Base-by-base conservation (phyloP, 768 basidiomycete genomes). In the Boletus subparvulus region DNA sequence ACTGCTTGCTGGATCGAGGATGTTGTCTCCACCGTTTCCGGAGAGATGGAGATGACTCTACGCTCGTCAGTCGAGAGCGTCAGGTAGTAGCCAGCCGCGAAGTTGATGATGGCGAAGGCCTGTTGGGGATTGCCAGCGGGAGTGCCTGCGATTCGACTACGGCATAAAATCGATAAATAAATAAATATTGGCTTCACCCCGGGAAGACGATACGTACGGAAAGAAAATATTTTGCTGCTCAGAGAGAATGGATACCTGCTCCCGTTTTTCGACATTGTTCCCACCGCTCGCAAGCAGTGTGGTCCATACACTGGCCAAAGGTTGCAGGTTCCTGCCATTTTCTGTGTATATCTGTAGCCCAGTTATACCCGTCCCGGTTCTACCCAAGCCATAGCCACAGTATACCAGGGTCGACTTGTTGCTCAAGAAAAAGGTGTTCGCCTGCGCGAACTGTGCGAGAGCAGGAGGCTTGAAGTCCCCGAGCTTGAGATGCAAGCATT, bases 391-490 rank as follows among this genome's bases (percentile, higher is more conserved):
- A 37, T 50, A 69, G 8, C 61, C 61, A 6, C 61, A 62, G 17
- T 63, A 61, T 6, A 59, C 50, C 35, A 62, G 39, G 13, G 61
- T 50, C 24, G 48, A 28, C 17, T 17, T 47, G 19, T 37, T 49
- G 36, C 28, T 28, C 54, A 58, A 12, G 56, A 61, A 66, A 37
- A 66, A 61, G 12, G 50, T 43, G 37, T 47, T 49, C 13, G 66
- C 65, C 36, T 59, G 48, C 24, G 46, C 44, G 21, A 67, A 56
- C 45, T 67, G 64, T 14, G 37, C 35, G 11, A 64, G 50, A 7
- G 68, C 58, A 21, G 68, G 55, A 9, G 61, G 58, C 1, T 51
- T 60, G 48, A 67, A 65, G 55, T 68, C 67, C 12, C 37, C 47
- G 11, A 68, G 62, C 28, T 54, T 51, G 52, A 69, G 47, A 48